phyloP scores from a whole-genome alignment of 441 rosid species.

The Viola pubescens region DNA sequence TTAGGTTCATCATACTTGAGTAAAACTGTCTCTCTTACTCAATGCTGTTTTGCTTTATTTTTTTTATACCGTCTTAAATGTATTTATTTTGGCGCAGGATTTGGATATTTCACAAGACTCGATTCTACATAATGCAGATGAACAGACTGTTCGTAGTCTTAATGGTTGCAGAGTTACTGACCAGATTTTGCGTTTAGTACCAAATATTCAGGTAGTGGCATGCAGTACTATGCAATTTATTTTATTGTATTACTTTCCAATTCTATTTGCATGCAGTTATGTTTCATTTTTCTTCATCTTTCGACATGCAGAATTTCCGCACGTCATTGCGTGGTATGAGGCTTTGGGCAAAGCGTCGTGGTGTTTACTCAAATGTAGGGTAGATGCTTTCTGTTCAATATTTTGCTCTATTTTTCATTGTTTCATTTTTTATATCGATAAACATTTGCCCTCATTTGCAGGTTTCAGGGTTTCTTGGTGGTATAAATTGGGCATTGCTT shows the following conservation, averaged over 20 bases:
- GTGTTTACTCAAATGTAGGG: constrained; percentile 92
- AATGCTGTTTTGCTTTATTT: not conserved
- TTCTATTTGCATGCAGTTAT: constrained; percentile 1
- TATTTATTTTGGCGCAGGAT: constrained; percentile 50
- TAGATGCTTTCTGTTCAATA: constrained; percentile 7
- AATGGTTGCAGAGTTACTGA: constrained; percentile 99
- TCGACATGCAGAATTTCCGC: constrained; percentile 58
- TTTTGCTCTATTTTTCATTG: constrained; percentile 1
- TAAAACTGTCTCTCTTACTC: not conserved
- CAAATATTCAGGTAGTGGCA: constrained; percentile 76
- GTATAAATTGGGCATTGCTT: constrained; percentile 96
- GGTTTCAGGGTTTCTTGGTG: constrained; percentile 99
- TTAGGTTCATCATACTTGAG: too few species aligned
- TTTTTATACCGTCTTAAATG: constrained; percentile 3
- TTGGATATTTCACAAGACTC: constrained; percentile 89
- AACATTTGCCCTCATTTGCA: constrained; percentile 19
- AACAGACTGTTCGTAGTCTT: constrained; percentile 95
- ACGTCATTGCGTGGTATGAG: constrained; percentile 89
- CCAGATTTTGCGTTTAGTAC: constrained; percentile 92
- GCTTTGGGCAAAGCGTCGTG: constrained; percentile 94
- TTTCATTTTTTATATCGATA: constrained; percentile 8
- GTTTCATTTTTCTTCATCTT: constrained; percentile 19
- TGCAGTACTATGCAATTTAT: constrained; percentile 4
- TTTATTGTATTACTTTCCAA: not conserved
- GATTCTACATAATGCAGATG: constrained; percentile 84